Base-by-base conservation (phyloP, 176 grass and related monocot species). In the Leersia perrieri region DNA sequence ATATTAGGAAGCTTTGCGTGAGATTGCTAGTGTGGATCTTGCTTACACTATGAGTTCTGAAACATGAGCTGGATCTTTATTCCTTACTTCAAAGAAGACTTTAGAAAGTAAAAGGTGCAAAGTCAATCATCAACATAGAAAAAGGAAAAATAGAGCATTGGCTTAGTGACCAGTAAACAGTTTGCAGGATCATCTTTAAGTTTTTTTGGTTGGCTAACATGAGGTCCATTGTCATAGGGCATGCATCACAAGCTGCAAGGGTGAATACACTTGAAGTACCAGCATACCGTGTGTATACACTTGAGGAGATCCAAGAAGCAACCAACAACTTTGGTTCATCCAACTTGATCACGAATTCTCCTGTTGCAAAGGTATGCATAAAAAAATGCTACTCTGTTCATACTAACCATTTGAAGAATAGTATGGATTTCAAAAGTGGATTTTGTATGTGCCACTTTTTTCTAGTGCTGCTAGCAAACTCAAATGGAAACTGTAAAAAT, bases 231-330 rank as follows among this genome's bases (percentile, higher is more conserved):
- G 68, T 80, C 34, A 70, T 47, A 99, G 96, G 92, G 63, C 88
- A 90, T 84, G 86, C 81, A 40, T 88, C 90, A 31, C 96, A 89
- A 79, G 80, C 86, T 35, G 79, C 82, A 65, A 87, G 75, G 76
- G 72, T 93, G 33, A 92, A 86, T 74, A 83, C 84, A 11, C 61
- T 95, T 35, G 92, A 90, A 58, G 81, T 93, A 6, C 86, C 82
- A 34, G 60, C 84, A 0, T 90, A 90, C 68, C 84, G 79, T 5
- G 26, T 77, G 33, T 95, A 93, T 60, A 86, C 67, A 13, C 28
- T 88, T 5, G 96, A 99, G 67, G 96, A 99, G 58, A 32, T 99
- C 70, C 79, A 95, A 88, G 96, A 95, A 75, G 88, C 87, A 81
- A 99, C 92, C 0, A 33, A 88, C 33, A 86, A 84, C 68, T 95